Evolutionary conservation across 352 stramenopile genomes (phyloP), one percentile per base, ranked within the genome.

Genomic region (Globisporangium uncinulatum): DNA sequence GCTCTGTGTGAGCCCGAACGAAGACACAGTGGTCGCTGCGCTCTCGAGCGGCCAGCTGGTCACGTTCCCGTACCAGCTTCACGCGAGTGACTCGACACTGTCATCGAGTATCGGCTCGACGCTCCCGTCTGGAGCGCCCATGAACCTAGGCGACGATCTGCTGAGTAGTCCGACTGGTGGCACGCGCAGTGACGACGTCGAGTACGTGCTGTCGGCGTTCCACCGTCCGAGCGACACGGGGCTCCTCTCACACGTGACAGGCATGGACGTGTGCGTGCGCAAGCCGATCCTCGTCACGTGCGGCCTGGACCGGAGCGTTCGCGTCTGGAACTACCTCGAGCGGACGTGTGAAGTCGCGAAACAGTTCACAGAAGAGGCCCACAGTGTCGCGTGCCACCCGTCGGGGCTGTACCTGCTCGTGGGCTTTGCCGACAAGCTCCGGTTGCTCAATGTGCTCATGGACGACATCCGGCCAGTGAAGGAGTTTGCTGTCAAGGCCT

Each of bases 281-380:
- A 98, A 98, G 65, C 89, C 91, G 8, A 83, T 97, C 6, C 65
- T 96, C 11, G 87, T 95, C 24, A 97, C 92, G 8, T 97, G 87
- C 52, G 84, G 86, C 6, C 72, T 95, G 46, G 93, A 98, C 65
- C 67, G 73, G 46, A 94, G 84, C 3, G 76, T 98, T 14, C 81
- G 90, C 34, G 78, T 98, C 29, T 98, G 92, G 93, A 98, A 98
- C 67, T 98, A 97, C 66, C 71, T 96, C 21, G 87, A 96, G 46
- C 86, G 90, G 14, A 78, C 60, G 6, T 83, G 86, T 34, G 91
- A 98, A 57, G 73, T 98, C 29, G 71, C 70, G 57, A 97, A 97
- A 63, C 63, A 70, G 32, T 98, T 97, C 53, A 73, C 70, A 11
- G 92, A 98, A 59, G 87, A 97, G 61, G 86, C 87, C 21, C 83